Evolutionary conservation across 148 eudicot genomes (phyloP).

Genomic region (Polygonum aviculare): DNA sequence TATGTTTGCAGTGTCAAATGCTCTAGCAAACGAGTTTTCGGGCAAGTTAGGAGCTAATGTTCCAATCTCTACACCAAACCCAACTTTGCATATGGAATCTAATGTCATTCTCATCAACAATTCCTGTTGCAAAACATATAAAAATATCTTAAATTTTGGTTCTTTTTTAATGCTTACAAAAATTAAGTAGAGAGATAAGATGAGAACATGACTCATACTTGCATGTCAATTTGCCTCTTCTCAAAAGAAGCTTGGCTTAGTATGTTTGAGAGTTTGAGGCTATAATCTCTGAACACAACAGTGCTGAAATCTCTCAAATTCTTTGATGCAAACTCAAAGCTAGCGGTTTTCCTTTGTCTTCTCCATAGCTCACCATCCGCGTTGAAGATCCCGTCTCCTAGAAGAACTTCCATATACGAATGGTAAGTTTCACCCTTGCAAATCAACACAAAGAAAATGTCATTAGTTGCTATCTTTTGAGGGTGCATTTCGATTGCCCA

Average conservation of each 20-base stretch:
- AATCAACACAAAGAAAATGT: background rate
- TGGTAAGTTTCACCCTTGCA: conserved; percentile 82
- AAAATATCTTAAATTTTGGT: too few species aligned
- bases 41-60: conserved; percentile 70
- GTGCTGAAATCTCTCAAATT: conserved; percentile 95
- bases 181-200: background rate
- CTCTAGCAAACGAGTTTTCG: conserved; percentile 60
- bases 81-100: conserved; percentile 96
- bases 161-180: background rate
- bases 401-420: conserved; percentile 94
- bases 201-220: conserved; percentile 32
- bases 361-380: conserved; percentile 96
- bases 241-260: conserved; percentile 43
- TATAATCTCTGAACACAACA: conserved; percentile 81
- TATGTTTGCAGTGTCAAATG: conserved; percentile 80
- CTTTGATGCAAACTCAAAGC: conserved; percentile 96
- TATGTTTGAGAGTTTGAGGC: conserved; percentile 63
- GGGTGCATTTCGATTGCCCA: too few species aligned
- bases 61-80: conserved; percentile 93
- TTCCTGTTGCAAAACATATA: conserved; percentile 31
- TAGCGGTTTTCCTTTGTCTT: conserved; percentile 90
- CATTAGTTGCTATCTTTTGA: background rate
- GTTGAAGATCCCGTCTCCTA: conserved; percentile 88
- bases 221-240: conserved; percentile 59
- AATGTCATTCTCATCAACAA: conserved; percentile 91